phyloP scores from a whole-genome alignment of 108 stramenopile species.

The Mediolabrus comicus region DNA sequence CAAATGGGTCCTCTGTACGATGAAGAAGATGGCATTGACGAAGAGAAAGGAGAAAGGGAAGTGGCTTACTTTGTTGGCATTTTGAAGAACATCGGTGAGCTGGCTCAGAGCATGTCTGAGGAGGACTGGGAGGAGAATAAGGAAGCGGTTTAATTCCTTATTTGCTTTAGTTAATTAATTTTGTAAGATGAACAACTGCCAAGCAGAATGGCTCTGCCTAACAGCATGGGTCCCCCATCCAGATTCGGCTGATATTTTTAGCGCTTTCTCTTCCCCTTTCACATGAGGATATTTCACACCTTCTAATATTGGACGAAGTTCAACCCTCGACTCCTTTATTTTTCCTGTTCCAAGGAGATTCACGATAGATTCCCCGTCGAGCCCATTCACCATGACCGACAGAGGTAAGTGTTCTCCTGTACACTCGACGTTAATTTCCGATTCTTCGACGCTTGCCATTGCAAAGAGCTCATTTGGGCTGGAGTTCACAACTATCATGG shows the following conservation, averaged over 20 bases:
- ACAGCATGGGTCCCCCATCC: slow-evolving; percentile 74
- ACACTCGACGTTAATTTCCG: slow-evolving; percentile 5
- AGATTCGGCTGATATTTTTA: slow-evolving; percentile 53
- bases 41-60: slow-evolving; percentile 1
- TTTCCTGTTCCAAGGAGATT: slow-evolving; percentile 2
- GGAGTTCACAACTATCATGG: slow-evolving; percentile 67
- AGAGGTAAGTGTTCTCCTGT: slow-evolving; percentile 40
- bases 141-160: background rate
- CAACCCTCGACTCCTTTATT: slow-evolving; percentile 23
- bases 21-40: background rate
- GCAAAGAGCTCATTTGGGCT: slow-evolving; percentile 66
- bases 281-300: slow-evolving; percentile 30
- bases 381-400: slow-evolving; percentile 62
- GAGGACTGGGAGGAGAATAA: background rate
- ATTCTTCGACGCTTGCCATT: slow-evolving; percentile 55
- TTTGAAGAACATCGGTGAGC: slow-evolving; percentile 17
- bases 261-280: slow-evolving; percentile 13
- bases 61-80: slow-evolving; percentile 26
- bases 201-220: slow-evolving; percentile 22
- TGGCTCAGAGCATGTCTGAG: background rate
- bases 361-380: slow-evolving; percentile 58
- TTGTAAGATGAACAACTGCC: slow-evolving; percentile 59
- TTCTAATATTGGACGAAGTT: background rate
- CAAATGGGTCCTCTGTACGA: slow-evolving; percentile 23
- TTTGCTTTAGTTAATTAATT: no score